phyloP scores from a whole-genome alignment of 805 yeast species.

The Torulaspora indica region DNA sequence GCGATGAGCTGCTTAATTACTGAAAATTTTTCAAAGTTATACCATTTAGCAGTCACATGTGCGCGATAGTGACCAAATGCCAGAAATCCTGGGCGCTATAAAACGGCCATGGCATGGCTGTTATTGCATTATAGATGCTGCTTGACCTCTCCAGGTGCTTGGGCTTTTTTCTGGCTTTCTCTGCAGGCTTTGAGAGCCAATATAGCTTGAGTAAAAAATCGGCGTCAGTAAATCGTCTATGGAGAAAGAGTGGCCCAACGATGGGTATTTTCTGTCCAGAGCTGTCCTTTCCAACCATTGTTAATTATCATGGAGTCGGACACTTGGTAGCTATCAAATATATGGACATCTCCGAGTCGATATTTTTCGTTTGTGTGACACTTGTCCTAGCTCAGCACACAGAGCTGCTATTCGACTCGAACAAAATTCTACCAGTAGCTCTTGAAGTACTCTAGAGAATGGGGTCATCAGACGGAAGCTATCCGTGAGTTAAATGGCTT shows the following conservation, averaged over 20 bases:
- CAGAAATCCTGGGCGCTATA: no score
- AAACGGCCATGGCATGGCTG: no score
- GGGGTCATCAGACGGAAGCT: no score
- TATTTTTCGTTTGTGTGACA: neutral
- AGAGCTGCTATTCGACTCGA: neutral
- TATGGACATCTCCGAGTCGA: no score
- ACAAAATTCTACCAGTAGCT: neutral
- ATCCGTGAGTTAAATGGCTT: neutral
- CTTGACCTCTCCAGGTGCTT: no score
- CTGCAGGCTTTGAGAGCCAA: neutral
- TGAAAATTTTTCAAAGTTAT: conserved; percentile 14
- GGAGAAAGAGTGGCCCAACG: neutral
- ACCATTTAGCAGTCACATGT: conserved; percentile 1
- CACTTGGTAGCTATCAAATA: no score
- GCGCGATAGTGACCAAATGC: neutral
- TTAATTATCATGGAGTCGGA: no score
- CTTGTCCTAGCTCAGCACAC: neutral
- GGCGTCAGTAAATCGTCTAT: neutral
- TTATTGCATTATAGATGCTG: no score
- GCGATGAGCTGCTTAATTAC: neutral
- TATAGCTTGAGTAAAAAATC: neutral
- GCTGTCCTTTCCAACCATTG: no score
- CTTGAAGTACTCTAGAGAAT: neutral
- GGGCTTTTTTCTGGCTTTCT: neutral
- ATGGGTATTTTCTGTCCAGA: neutral